These are phyloP conservation scores for Aspergillus persii DNA, from an alignment of 2,329 filamentous ascomycete genomes.

Conservation along the genomic window DNA sequence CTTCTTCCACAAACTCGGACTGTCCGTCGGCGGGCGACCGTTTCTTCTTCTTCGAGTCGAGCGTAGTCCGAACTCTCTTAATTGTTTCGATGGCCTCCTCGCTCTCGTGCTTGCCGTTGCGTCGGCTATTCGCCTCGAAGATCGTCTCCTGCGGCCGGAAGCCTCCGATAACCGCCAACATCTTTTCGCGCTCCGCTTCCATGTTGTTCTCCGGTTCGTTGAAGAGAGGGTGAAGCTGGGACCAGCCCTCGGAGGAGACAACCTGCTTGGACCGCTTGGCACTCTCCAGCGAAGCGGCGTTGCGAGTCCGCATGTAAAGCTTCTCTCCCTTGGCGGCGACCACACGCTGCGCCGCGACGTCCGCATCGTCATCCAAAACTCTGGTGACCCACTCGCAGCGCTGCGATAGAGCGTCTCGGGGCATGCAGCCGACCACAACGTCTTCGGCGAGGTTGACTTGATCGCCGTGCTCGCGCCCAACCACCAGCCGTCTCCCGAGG, in stretches of 20 bases:
- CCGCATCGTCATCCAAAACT: slow-evolving; percentile 69
- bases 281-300: slow-evolving; percentile 85
- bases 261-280: slow-evolving; percentile 82
- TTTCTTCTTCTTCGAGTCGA: slow-evolving; percentile 44
- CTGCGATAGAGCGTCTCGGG: slow-evolving; percentile 69
- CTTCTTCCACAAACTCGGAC: slow-evolving; percentile 21
- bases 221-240: slow-evolving; percentile 77
- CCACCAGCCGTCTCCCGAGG: slow-evolving; percentile 75
- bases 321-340: slow-evolving; percentile 89
- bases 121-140: slow-evolving; percentile 85
- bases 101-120: slow-evolving; percentile 68
- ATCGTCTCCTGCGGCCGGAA: slow-evolving; percentile 91
- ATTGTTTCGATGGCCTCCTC: slow-evolving; percentile 60
- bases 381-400: slow-evolving; percentile 83
- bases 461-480: slow-evolving; percentile 64
- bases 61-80: slow-evolving; percentile 41
- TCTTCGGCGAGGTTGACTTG: slow-evolving; percentile 74
- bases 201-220: slow-evolving; percentile 60
- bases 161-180: slow-evolving; percentile 83
- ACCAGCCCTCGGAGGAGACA: slow-evolving; percentile 67
- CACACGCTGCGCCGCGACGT: slow-evolving; percentile 66
- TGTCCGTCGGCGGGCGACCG: slow-evolving; percentile 32
- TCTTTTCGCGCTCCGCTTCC: slow-evolving; percentile 73
- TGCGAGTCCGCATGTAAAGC: slow-evolving; percentile 84
- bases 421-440: slow-evolving; percentile 75